Percentiles rank a stretch among this genome's conserved stretches.
Evolutionary conservation across 768 basidiomycete species (phyloP).

Genomic region (Lactarius psammicola): DNA sequence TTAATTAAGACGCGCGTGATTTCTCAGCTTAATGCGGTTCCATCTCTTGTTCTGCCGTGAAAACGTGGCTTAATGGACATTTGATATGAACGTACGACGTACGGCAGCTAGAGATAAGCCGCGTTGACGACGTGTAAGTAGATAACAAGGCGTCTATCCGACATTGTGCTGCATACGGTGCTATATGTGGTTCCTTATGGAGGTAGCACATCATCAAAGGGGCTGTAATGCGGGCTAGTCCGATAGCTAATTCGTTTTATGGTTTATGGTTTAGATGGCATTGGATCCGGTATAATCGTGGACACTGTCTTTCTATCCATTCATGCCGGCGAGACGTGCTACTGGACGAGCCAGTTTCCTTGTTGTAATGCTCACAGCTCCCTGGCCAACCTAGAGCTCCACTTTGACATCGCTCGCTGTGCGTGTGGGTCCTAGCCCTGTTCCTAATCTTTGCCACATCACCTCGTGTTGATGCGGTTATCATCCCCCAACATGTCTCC

Average conservation of each 20-base stretch:
- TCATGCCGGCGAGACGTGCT: neutral
- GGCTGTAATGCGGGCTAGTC: conserved; percentile 16
- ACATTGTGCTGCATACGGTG: neutral
- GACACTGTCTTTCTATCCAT: neutral
- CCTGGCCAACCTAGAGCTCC: conserved; percentile 18
- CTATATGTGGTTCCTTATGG: conserved; percentile 3
- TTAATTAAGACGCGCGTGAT: neutral
- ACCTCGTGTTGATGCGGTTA: conserved; percentile 2
- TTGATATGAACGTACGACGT: neutral
- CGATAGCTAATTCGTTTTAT: conserved; percentile 10
- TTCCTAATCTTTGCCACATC: conserved; percentile 7
- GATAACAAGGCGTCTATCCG: conserved; percentile 7
- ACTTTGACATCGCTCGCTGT: conserved; percentile 9
- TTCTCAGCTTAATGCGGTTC: neutral
- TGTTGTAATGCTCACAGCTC: neutral
- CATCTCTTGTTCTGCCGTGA: conserved; percentile 4
- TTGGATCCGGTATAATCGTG: neutral
- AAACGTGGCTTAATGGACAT: conserved; percentile 18
- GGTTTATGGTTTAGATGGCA: neutral
- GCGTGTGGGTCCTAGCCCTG: neutral
- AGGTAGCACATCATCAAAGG: conserved; percentile 1
- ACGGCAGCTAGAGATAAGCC: conserved; percentile 15
- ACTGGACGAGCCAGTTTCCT: neutral
- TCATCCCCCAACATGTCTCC: conserved; percentile 11
- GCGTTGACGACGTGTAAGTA: neutral